Evolutionary conservation across 345 rosid genomes (phyloP), one percentile per base, ranked within the genome.

Genomic region (Murraya paniculata): DNA sequence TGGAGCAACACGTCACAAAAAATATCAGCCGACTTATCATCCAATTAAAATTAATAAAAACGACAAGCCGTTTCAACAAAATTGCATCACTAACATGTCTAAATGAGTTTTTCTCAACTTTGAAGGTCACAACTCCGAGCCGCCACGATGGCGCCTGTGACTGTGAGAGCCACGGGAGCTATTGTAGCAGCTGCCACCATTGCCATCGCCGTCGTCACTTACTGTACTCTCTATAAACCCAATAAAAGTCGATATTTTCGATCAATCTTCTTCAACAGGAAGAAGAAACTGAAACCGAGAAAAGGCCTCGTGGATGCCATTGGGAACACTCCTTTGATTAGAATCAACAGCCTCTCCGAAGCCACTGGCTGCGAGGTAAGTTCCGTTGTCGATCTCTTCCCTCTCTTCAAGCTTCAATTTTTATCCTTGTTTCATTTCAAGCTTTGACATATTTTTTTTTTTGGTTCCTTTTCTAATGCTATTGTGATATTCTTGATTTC

Each of bases 341-440:
- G 97, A 57, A 91, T 96, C 82, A 89, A 89, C 78, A 92, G 99
- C 85, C 94, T 96, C 81, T 94, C 98, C 16, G 89, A 94, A 9
- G 98, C 95, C 81, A 94, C 98, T 7, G 98, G 98, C 35, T 96
- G 98, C 80, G 97, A 96, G 84, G 98, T 96, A 78, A 78, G 79
- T 61, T 68, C 36, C 71, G 73, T 59, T 65, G 76, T 71, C 24
- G n/a, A 7, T 55, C 65, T 70, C 4, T 66, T 38, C 16, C 16
- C 74, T 65, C 59, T 56, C 24, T 73, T 64, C 73, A 31, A 58
- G 70, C 2, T 74, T 1, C 19, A 64, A 19, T 78, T 41, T 73
- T 78, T 2, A 9, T 31, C 39, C 22, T 53, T 60, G 30, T 73
- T 41, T 61, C 7, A 19, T 64, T 64, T 48, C 24, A 73, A 35